Evolutionary conservation across 345 rosid genomes (phyloP).

Genomic region (Rhodamnia rubescens): DNA sequence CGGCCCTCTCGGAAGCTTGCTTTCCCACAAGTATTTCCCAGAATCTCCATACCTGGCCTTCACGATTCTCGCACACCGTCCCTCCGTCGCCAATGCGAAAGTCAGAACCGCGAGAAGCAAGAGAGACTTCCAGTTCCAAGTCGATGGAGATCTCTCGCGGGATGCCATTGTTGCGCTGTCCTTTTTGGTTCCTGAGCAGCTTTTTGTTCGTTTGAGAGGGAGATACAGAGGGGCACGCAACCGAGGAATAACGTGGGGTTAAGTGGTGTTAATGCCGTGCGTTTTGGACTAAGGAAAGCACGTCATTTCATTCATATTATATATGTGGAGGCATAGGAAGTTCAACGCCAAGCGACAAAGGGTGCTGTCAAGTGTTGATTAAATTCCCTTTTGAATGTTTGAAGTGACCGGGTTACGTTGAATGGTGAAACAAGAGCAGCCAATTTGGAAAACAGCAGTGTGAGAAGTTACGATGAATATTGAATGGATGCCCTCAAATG

Average conservation of each 20-base stretch:
- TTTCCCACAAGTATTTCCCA: slow-evolving; percentile 1
- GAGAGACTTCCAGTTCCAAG: neutral
- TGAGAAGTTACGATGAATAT: neutral
- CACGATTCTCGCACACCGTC: neutral
- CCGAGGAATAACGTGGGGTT: neutral
- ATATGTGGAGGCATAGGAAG: neutral
- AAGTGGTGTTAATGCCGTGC: neutral
- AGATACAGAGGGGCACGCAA: neutral
- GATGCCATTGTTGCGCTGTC: neutral
- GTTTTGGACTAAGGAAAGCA: neutral
- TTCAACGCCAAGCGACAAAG: neutral
- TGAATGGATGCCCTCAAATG: neutral
- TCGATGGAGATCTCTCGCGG: neutral
- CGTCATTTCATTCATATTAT: neutral
- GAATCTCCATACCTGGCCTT: neutral
- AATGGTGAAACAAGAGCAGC: neutral
- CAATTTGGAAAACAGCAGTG: neutral
- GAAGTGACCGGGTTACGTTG: neutral
- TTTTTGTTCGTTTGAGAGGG: neutral
- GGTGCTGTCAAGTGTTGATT: neutral
- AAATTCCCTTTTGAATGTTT: neutral
- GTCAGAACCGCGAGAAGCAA: neutral
- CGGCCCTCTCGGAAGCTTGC: slow-evolving; percentile 36
- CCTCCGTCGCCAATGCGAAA: neutral
- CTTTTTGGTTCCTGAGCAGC: neutral